phyloP scores from a whole-genome alignment of 202 grass and related monocot genomes.

The Carex arenaria region DNA sequence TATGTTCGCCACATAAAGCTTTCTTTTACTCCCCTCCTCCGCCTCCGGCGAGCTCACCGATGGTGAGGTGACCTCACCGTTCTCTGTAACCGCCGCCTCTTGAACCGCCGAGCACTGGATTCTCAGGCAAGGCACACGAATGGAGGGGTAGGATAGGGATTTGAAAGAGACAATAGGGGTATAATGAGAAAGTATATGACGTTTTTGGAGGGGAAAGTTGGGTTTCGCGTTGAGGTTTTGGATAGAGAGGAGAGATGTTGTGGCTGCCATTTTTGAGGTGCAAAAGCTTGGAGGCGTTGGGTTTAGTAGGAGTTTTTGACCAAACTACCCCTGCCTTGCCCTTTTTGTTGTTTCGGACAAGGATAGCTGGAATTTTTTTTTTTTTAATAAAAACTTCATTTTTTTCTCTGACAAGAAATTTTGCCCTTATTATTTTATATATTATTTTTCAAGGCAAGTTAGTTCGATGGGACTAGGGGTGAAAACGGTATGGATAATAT shows the following conservation, averaged over 20 bases:
- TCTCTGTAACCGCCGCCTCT: conserved; percentile 19
- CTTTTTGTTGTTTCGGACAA: no score
- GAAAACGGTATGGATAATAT: no score
- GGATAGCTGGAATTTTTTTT: no score
- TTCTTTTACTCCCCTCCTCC: conserved; percentile 41
- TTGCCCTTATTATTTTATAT: no score
- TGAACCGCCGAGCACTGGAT: conserved; percentile 22
- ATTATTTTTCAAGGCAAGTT: no score
- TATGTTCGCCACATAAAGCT: conserved; percentile 76
- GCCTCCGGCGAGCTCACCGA: conserved; percentile 12
- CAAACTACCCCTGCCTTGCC: conserved; percentile 7
- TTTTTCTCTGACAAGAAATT: no score
- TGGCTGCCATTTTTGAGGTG: conserved; percentile 3
- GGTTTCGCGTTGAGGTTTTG: conserved; percentile 3
- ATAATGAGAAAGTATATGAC: conserved; percentile 12
- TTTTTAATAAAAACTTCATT: no score
- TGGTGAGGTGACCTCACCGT: background rate
- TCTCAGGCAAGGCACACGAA: background rate
- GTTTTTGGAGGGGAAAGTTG: background rate
- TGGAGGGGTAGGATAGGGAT: background rate
- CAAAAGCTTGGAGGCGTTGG: background rate
- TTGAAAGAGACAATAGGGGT: conserved; percentile 19
- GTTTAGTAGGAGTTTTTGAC: conserved; percentile 2
- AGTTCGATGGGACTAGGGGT: no score
- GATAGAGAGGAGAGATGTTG: conserved; percentile 43